Conservation (phyloP, 225 moss, liverwort and hornwort species). For the Bryoerythrophyllum caledonicum region DNA sequence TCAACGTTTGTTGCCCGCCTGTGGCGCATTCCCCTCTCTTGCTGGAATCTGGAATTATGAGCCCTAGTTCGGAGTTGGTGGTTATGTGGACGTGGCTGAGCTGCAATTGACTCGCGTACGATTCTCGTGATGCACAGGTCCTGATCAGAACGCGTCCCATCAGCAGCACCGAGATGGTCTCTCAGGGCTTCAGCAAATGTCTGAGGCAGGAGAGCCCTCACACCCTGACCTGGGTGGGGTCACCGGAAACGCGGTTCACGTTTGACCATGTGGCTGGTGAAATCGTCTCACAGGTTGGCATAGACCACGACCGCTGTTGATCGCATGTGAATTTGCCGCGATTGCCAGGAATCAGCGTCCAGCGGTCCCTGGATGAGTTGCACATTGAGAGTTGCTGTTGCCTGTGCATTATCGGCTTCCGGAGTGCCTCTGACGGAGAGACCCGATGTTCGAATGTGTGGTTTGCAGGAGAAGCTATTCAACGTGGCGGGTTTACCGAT, state of each 20-base stretch:
- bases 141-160: constrained; percentile 55
- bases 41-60: background rate
- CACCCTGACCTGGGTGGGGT: constrained; percentile 49
- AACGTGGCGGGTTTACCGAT: constrained; percentile 55
- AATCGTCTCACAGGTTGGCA: constrained; percentile 49
- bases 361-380: background rate
- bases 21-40: background rate
- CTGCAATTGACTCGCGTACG: background rate
- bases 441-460: background rate
- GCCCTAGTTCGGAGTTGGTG: background rate
- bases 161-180: constrained; percentile 44
- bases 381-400: background rate
- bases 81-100: background rate
- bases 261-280: constrained; percentile 70
- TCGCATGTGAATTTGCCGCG: background rate
- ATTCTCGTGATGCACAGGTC: constrained; percentile 32
- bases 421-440: constrained; percentile 19
- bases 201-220: constrained; percentile 57
- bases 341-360: background rate
- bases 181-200: constrained; percentile 56
- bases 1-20: background rate
- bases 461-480: constrained; percentile 55
- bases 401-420: background rate
- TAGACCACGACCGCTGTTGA: background rate
- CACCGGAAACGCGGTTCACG: constrained; percentile 64